Evolutionary conservation across 352 stramenopile genomes (phyloP), one percentile per base, ranked within the genome.

Genomic region (Pythium apleroticum): DNA sequence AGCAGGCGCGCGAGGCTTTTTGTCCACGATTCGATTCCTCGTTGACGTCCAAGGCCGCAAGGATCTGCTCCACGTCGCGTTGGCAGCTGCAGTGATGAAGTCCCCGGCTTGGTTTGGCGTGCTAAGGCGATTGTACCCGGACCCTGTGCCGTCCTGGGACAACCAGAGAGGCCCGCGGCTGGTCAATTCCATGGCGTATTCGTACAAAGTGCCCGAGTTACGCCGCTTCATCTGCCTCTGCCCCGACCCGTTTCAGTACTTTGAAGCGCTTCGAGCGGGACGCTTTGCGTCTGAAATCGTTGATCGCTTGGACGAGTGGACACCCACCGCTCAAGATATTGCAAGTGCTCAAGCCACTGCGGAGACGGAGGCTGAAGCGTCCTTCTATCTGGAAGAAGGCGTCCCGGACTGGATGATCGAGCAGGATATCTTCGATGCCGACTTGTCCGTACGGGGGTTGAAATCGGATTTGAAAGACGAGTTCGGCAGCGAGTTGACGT

Each of bases 331-430:
- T 12, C 12, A 52, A 12, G 20, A 52, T 14, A 17, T 22, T 3
- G 17, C 31, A 7, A 43, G 8, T 7, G n/a, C 14, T 27, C 7
- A 20, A 20, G 31, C 8, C 4, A 25, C 15, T 1, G 25, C 7
- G 1, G 15, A 62, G 15, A 11, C n/a, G 0, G 30, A 17, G 55
- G 4, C 3, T 14, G 17, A 27, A 7, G 14, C 25, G 5, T 62
- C 55, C 12, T 62, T 62, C 27, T 62, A 45, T 37, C 19, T 53
- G 1, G 55, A 62, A 52, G 19, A 52, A 1, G 55, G 41, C 17
- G 41, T 62, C 10, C 55, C 55, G 2, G 55, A 62, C 55, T 62
- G 55, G 55, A 62, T 54, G 39, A 62, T 53, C 9, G 55, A 53
- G 55, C 55, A 62, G 27, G 30, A 41, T 5, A 24, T 62, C 4